Evolutionary conservation across 2,329 filamentous ascomycete species (phyloP), one percentile per base, ranked within the genome.

Genomic region (Verticillium tricorpus): DNA sequence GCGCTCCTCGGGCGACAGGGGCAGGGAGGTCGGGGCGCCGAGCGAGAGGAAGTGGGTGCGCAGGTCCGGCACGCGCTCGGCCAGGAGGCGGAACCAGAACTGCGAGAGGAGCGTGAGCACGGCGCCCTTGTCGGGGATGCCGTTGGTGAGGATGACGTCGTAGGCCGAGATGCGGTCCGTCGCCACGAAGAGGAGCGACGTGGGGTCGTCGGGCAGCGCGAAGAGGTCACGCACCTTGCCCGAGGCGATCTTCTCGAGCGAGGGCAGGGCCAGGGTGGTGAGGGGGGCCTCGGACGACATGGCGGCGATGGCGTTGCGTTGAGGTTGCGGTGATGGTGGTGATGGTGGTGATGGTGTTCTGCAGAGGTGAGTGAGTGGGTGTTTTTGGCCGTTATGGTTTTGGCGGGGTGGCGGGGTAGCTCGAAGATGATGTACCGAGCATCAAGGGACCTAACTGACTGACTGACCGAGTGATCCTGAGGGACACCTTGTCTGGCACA

Each of bases 81-180:
- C 69, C 58, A 82, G 77, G 17, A 83, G 77, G 40, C 73, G 69
- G 74, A 87, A 86, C 84, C 84, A 87, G 69, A 84, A 80, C 15
- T 79, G 61, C 1, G 76, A 78, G 40, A 76, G 68, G 56, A 73
- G 70, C 32, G 78, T 82, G 58, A 85, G 76, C 59, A 85, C 75
- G 62, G 74, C 73, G 67, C 84, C 84, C 77, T 86, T 86, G 71
- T 78, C 71, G 56, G 80, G 78, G 58, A 84, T 79, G 66, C 80
- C 80, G 69, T 95, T 97, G 69, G 85, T 79, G 82, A 96, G 88
- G 69, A 96, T 87, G 69, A 96, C 92, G 83, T 98, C 94, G 81
- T 94, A 98, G 61, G 95, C 95, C 28, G 92, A 97, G 74, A 97
- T 95, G 67, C 95, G 89, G 78, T 97, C 93, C 15, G 91, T 90